Evolutionary conservation across 2,329 filamentous ascomycete genomes (phyloP), one percentile per base, ranked within the genome.

Genomic region (Sporothrix brunneoviolacea): DNA sequence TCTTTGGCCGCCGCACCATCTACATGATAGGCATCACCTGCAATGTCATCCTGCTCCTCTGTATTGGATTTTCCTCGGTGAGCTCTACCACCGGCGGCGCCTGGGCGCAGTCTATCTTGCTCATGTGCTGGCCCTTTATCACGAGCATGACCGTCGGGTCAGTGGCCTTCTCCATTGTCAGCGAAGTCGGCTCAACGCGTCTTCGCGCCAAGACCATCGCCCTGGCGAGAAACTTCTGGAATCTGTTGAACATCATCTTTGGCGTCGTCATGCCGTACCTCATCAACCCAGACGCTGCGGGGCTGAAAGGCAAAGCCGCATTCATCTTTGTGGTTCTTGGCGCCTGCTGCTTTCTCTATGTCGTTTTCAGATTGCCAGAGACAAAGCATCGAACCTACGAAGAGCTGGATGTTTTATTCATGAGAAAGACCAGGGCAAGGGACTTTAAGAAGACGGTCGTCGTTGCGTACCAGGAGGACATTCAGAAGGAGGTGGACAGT

Each of bases 31-130:
- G 46, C 35, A 40, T 48, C 28, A n/a, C 37, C 13, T 16, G 21
- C 27, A 48, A 48, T 13, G 18, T 48, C 7, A 10, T 13, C 0
- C 9, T 41, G 12, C 18, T 48, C 6, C 10, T 24, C 13, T 16
- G 33, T n/a, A 48, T 48, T 4, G 45, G 46, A 10, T 37, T 13
- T 13, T 24, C 46, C 27, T 19, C 36, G 36, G 13, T 28, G 16
- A 37, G 36, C 37, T 19, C 21, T 28, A 48, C 27, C 24, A 39
- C 9, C 37, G 24, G 32, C 33, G 45, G 32, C 32, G 27, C 36
- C 28, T 48, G 45, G 45, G 45, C 45, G 5, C 45, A 48, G 45
- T 48, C 45, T 16, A 48, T 48, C 8, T 15, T 48, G 36, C 46
- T 48, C 16, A 48, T 48, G 33, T 40, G 27, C 22, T 40, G 46